Percentiles rank a stretch among this genome's conserved stretches.
Conservation (phyloP, 352 stramenopile genomes). For the Labyrinthula sp. region DNA sequence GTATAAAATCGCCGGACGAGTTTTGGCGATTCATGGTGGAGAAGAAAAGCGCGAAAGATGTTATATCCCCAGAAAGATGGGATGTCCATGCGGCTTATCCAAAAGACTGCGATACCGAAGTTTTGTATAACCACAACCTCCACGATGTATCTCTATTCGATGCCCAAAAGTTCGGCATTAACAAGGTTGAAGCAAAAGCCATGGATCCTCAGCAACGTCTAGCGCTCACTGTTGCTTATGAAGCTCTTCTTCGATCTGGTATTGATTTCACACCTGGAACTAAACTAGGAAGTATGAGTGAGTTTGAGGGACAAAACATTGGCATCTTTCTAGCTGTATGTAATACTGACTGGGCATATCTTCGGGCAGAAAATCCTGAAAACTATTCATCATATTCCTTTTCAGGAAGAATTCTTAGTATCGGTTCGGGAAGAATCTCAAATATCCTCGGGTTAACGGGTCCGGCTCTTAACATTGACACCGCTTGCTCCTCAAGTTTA, state of each 20-base stretch:
- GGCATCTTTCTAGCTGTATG: slow-evolving; percentile 19
- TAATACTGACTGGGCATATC: slow-evolving; percentile 17
- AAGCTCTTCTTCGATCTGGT: slow-evolving; percentile 7
- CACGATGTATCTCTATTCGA: slow-evolving; percentile 20
- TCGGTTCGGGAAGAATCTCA: slow-evolving; percentile 25
- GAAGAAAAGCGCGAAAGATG: slow-evolving; percentile 1
- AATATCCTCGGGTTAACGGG: slow-evolving; percentile 24
- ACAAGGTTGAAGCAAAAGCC: slow-evolving; percentile 1
- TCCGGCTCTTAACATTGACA: slow-evolving; percentile 27
- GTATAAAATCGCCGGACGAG: background rate
- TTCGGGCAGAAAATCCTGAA: background rate
- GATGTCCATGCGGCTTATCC: slow-evolving; percentile 1
- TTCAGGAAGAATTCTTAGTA: slow-evolving; percentile 11
- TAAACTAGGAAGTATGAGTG: background rate
- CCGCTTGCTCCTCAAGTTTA: slow-evolving; percentile 28
- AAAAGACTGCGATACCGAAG: background rate
- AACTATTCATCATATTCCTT: slow-evolving; percentile 9
- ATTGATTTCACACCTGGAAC: slow-evolving; percentile 9
- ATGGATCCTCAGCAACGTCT: slow-evolving; percentile 32
- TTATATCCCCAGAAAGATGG: slow-evolving; percentile 1
- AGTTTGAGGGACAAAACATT: slow-evolving; percentile 6
- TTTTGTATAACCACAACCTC: slow-evolving; percentile 5
- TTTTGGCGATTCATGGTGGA: slow-evolving; percentile 16
- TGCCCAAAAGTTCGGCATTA: slow-evolving; percentile 19
- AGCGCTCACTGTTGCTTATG: slow-evolving; percentile 17